Evolutionary conservation across 2,329 filamentous ascomycete species (phyloP).

Genomic region (Hypomyces perniciosus): DNA sequence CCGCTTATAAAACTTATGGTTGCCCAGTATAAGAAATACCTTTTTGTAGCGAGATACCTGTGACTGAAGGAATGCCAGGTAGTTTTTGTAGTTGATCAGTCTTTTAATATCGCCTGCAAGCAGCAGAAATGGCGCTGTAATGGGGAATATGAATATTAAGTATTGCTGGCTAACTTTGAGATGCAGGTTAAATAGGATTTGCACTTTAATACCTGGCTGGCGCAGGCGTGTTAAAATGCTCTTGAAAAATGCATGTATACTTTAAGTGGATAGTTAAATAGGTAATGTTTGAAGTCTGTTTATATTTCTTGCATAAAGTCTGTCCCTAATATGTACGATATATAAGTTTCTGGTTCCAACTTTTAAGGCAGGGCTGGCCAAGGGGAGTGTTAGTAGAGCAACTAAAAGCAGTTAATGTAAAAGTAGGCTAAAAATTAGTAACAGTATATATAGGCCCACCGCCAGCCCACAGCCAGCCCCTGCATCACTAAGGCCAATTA

Average conservation of each 20-base stretch:
- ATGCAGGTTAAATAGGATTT: conserved; percentile 45
- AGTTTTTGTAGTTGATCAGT: conserved; percentile 40
- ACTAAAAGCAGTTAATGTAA: too few relatives aligned
- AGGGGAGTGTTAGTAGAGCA: too few relatives aligned
- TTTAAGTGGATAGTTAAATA: not conserved
- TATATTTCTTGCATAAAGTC: too few relatives aligned
- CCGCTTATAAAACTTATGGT: conserved; percentile 49
- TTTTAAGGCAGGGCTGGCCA: too few relatives aligned
- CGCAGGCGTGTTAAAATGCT: not conserved
- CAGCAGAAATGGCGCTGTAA: conserved; percentile 36
- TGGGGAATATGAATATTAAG: conserved; percentile 34
- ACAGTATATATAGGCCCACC: too few relatives aligned
- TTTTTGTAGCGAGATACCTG: conserved; percentile 37
- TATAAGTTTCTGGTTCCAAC: too few relatives aligned
- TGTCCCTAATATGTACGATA: too few relatives aligned
- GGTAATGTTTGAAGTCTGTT: not conserved
- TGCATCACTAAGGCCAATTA: too few relatives aligned
- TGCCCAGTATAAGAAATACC: conserved; percentile 46
- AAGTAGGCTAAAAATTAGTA: too few relatives aligned
- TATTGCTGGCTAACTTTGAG: conserved; percentile 42
- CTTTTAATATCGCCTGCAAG: conserved; percentile 47
- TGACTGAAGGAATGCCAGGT: conserved; percentile 36
- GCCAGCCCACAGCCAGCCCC: too few relatives aligned
- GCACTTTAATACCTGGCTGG: conserved; percentile 9
- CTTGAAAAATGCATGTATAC: conserved; percentile 8